phyloP scores from a whole-genome alignment of 1,284 basidiomycete genomes.

The Ganoderma boninense region DNA sequence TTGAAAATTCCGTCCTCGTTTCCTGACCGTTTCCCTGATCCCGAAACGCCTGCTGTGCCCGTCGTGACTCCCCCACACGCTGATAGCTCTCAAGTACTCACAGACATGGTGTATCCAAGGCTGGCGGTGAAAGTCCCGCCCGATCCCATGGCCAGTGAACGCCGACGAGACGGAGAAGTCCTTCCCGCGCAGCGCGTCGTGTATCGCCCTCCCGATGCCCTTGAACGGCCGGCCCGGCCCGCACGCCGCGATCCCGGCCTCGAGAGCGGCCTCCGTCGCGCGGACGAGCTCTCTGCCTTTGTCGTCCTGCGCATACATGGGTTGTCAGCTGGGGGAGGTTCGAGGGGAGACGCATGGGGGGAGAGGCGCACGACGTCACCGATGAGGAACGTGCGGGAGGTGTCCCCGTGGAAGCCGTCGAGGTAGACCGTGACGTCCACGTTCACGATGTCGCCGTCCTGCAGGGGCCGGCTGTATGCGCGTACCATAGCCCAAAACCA shows the following conservation, averaged over 20 bases:
- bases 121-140: slow-evolving; percentile 80
- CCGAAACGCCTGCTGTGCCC: too few species aligned
- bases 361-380: slow-evolving; percentile 68
- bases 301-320: slow-evolving; percentile 65
- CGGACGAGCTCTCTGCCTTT: slow-evolving; percentile 70
- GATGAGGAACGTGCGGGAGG: slow-evolving; percentile 82
- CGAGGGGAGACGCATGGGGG: background rate
- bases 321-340: slow-evolving; percentile 4
- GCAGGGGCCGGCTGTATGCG: slow-evolving; percentile 70
- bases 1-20: too few species aligned
- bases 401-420: slow-evolving; percentile 87
- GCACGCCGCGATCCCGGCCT: slow-evolving; percentile 79
- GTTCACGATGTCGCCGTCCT: slow-evolving; percentile 86
- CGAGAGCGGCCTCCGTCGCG: slow-evolving; percentile 72
- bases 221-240: slow-evolving; percentile 79
- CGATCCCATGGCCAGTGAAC: slow-evolving; percentile 91
- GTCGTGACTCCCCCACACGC: too few species aligned
- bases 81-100: too few species aligned
- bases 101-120: slow-evolving; percentile 87
- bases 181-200: slow-evolving; percentile 53
- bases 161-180: slow-evolving; percentile 75
- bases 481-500: too few species aligned
- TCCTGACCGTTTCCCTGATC: too few species aligned
- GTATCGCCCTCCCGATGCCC: slow-evolving; percentile 81
- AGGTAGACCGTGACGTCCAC: slow-evolving; percentile 86